Evolutionary conservation across 192 early-diverging fungal genomes (phyloP), one percentile per base, ranked within the genome.

Genomic region (Coemansia sp.): DNA sequence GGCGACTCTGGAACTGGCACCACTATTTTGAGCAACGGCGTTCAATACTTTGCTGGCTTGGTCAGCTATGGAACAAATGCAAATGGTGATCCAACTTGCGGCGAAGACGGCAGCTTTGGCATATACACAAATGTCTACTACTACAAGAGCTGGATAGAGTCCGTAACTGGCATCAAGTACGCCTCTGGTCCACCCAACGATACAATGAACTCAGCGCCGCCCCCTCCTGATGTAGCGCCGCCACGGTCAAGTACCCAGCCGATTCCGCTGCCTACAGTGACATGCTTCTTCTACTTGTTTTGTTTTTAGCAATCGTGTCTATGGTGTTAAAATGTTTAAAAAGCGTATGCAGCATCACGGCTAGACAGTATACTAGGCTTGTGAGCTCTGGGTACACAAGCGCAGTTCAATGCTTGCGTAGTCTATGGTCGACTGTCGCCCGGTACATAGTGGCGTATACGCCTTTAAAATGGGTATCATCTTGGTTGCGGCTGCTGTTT

Each of bases 91-190:
- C 31, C 58, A 8, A 77, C 73, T 0, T 77, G 73, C 21, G 73
- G 73, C 7, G 73, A 77, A 32, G 42, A 54, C 8, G 67, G 59
- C 21, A 69, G 73, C 53, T 77, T 77, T 69, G 73, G 73, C 34
- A 58, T 76, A 21, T 76, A 76, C 40, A 69, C 66, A 11, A 63
- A 53, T 36, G 32, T 65, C 6, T 61, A 52, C 45, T 54, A 68
- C 27, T 68, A 46, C 14, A 32, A 52, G 37, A 25, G 42, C 2
- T 76, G 72, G 72, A 65, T 76, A 27, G 63, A 53, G 51, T 65
- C 66, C 0, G 9, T 57, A 19, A 55, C 41, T 13, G 58, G 58
- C 17, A 56, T 41, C 30, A 57, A 33, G 11, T 29, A 63, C 31
- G 45, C 38, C 3, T 25, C n/a, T n/a, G 54, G 43, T 1, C 50